phyloP scores from a whole-genome alignment of 768 basidiomycete genomes.

The Boletus tylopilopsis region DNA sequence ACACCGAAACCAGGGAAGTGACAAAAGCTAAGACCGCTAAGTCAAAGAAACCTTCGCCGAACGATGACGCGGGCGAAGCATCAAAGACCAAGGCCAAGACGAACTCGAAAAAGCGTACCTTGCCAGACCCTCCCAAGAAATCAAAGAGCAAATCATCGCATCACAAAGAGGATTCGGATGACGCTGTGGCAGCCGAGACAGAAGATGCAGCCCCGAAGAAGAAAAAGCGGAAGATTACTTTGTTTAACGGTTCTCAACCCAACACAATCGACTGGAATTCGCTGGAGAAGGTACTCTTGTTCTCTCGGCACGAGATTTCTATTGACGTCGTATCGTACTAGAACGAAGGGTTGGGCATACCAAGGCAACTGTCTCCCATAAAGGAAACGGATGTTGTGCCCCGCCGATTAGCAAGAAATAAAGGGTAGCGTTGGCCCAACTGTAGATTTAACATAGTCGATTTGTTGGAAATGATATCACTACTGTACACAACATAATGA shows the following conservation, averaged over 20 bases:
- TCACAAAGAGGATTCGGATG: conserved; percentile 16
- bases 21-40: conserved; percentile 27
- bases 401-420: conserved; percentile 34
- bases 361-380: conserved; percentile 63
- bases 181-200: conserved; percentile 13
- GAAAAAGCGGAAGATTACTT: conserved; percentile 61
- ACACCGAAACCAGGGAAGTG: conserved; percentile 21
- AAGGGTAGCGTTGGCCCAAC: conserved; percentile 11
- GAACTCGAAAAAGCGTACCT: conserved; percentile 17
- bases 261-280: conserved; percentile 45
- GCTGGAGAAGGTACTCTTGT: conserved; percentile 34
- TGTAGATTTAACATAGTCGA: background rate
- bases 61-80: conserved; percentile 14
- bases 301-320: background rate
- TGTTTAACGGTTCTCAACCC: conserved; percentile 46
- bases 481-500: background rate
- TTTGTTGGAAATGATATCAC: background rate
- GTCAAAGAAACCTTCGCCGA: conserved; percentile 22
- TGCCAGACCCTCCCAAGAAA: conserved; percentile 21
- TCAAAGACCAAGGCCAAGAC: conserved; percentile 17
- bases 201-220: conserved; percentile 45
- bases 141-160: conserved; percentile 15
- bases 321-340: conserved; percentile 7
- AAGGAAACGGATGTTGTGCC: conserved; percentile 53
- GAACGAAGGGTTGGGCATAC: conserved; percentile 53